Evolutionary conservation across 1,139 yeast species (phyloP).

Genomic region (Suhomyces guaymorum): DNA sequence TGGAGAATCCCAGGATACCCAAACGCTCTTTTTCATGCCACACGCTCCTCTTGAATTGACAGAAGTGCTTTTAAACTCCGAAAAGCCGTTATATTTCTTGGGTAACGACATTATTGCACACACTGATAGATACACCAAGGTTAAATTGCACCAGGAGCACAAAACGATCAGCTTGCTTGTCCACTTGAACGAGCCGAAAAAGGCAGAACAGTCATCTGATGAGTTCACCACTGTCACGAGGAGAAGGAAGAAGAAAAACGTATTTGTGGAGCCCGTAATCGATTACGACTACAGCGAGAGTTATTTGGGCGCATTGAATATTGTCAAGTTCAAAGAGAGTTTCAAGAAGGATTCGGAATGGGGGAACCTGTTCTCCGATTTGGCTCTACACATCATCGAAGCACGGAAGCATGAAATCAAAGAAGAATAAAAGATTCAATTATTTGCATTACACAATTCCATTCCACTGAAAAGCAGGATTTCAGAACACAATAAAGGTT

Average conservation of each 20-base stretch:
- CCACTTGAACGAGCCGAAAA: slow-evolving; percentile 19
- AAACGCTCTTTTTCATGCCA: slow-evolving; percentile 59
- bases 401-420: not conserved
- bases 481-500: no score
- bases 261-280: slow-evolving; percentile 33
- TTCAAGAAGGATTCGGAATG: slow-evolving; percentile 37
- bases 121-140: slow-evolving; percentile 50
- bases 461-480: no score
- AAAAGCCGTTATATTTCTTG: slow-evolving; percentile 39
- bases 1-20: slow-evolving; percentile 16
- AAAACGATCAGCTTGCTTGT: slow-evolving; percentile 45
- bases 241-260: slow-evolving; percentile 27
- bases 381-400: slow-evolving; percentile 40
- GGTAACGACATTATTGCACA: slow-evolving; percentile 54
- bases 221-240: slow-evolving; percentile 34
- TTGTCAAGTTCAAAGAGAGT: slow-evolving; percentile 19
- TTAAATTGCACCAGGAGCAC: slow-evolving; percentile 41
- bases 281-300: slow-evolving; percentile 36
- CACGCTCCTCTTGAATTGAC: slow-evolving; percentile 72
- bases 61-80: slow-evolving; percentile 36
- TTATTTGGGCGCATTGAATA: slow-evolving; percentile 31
- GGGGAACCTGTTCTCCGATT: slow-evolving; percentile 56
- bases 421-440: no score
- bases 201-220: slow-evolving; percentile 15
- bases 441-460: no score